Evolutionary conservation across 495 filamentous ascomycete species (phyloP).

Genomic region (Parathielavia hyrcaniae): DNA sequence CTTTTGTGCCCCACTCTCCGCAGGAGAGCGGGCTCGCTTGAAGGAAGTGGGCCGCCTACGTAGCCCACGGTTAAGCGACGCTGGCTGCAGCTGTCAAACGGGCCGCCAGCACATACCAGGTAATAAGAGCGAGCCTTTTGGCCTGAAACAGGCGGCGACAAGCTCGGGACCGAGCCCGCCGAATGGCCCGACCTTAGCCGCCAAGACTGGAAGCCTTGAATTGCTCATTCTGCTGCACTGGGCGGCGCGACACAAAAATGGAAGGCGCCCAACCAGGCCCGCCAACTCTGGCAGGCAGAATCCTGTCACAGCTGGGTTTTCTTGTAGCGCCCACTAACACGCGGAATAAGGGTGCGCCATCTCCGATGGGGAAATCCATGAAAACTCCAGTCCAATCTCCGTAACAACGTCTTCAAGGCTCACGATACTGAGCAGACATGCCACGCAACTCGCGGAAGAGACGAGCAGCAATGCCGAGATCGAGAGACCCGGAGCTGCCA

Average conservation of each 20-base stretch:
- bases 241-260: slow-evolving; percentile 11
- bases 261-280: not conserved
- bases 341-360: slow-evolving; percentile 4
- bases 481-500: slow-evolving; percentile 22
- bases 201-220: slow-evolving; percentile 2
- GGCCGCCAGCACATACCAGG: no score
- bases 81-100: no score
- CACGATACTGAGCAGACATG: slow-evolving; percentile 7
- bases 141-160: no score
- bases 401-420: slow-evolving; percentile 4
- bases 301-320: not conserved
- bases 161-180: no score
- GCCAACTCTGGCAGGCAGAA: not conserved
- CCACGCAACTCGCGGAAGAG: slow-evolving; percentile 6
- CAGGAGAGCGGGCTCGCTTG: no score
- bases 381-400: slow-evolving; percentile 24
- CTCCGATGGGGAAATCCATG: slow-evolving; percentile 32
- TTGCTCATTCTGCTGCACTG: not conserved
- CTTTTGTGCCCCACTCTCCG: no score
- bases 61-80: no score
- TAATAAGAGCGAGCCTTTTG: no score
- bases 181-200: no score
- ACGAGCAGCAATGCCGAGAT: not conserved
- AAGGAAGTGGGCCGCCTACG: no score
- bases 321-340: slow-evolving; percentile 17